Evolutionary conservation across 805 yeast species (phyloP), one percentile per base, ranked within the genome.

Genomic region (Ogataea salicorniae): DNA sequence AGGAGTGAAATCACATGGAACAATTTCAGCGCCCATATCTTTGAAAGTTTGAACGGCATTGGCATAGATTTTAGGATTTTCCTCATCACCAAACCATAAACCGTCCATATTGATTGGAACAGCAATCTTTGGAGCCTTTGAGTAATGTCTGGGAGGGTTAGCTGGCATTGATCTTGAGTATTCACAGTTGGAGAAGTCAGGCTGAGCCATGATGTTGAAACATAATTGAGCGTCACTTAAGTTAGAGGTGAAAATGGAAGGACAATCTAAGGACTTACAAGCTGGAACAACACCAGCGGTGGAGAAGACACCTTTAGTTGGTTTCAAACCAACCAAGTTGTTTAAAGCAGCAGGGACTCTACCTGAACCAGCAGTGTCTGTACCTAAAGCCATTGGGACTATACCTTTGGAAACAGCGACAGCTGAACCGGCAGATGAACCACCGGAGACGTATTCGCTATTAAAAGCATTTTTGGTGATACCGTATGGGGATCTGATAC

Each of bases 301-400:
- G 8, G 96, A 87, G 58, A 92, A 83, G 1, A 80, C 80, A 46
- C 99, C 99, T 52, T 81, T 81, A 1, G 97, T 83, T 36, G 99
- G 98, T 68, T 92, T 92, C 55, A 94, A 77, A 18, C 98, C 98
- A 54, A 92, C 78, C 57, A 90, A 70, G 67, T 94, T 94, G 75
- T 92, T 92, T 55, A 92, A 74, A 31, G 90, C 92, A 23, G 98
- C 98, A 26, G 99, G 99, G 33, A 92, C 99, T 61, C 99, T 80
- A 38, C 97, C 97, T 6, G 96, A 88, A 20, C 99, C 99, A 9
- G 99, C 99, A 35, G 99, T 92, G 64, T 92, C 99, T 6, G 98
- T 94, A 35, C 97, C 97, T 57, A 92, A 73, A 1, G 97, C 77
- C 42, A 92, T 60, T 34, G 98, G 97, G 16, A 88, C 97, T 42